Percentiles rank a stretch among this genome's conserved stretches.
phyloP scores from a whole-genome alignment of 2,329 filamentous ascomycete species.

The Bimuria novae-zelandiae region DNA sequence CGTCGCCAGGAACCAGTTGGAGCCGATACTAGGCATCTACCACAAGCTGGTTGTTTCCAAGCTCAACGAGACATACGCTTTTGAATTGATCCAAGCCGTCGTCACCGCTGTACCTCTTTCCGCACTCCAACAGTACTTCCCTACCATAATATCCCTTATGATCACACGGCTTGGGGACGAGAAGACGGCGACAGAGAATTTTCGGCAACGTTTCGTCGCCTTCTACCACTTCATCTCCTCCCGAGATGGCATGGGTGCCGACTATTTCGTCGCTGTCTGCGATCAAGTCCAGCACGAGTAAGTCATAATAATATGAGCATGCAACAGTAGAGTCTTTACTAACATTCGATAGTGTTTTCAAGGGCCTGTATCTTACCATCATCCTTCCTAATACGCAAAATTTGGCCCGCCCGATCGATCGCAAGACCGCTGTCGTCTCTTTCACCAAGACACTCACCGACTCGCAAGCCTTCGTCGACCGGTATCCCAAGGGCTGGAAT shows the following conservation, averaged over 20 bases:
- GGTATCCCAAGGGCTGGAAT: conserved; percentile 75
- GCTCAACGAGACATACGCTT: conserved; percentile 81
- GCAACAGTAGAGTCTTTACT: conserved; percentile 11
- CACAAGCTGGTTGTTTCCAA: conserved; percentile 84
- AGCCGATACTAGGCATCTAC: conserved; percentile 92
- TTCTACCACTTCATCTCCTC: conserved; percentile 94
- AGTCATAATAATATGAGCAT: conserved; percentile 23
- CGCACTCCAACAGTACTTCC: conserved; percentile 77
- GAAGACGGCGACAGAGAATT: conserved; percentile 84
- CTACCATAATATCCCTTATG: conserved; percentile 78
- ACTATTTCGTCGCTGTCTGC: conserved; percentile 87
- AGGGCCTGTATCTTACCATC: conserved; percentile 81
- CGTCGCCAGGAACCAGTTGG: conserved; percentile 77
- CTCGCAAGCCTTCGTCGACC: conserved; percentile 78
- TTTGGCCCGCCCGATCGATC: conserved; percentile 82
- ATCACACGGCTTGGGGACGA: conserved; percentile 73
- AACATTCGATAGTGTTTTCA: conserved; percentile 66
- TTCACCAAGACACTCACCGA: conserved; percentile 91
- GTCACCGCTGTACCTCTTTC: conserved; percentile 74
- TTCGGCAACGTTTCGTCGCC: conserved; percentile 84
- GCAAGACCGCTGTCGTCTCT: conserved; percentile 91
- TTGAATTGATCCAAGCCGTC: conserved; percentile 86
- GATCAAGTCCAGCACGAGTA: conserved; percentile 76
- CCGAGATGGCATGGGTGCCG: conserved; percentile 79
- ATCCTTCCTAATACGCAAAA: conserved; percentile 90